Percentiles rank a stretch among this genome's conserved stretches.
phyloP scores from a whole-genome alignment of 495 filamentous ascomycete species.

The Neurospora sp. region DNA sequence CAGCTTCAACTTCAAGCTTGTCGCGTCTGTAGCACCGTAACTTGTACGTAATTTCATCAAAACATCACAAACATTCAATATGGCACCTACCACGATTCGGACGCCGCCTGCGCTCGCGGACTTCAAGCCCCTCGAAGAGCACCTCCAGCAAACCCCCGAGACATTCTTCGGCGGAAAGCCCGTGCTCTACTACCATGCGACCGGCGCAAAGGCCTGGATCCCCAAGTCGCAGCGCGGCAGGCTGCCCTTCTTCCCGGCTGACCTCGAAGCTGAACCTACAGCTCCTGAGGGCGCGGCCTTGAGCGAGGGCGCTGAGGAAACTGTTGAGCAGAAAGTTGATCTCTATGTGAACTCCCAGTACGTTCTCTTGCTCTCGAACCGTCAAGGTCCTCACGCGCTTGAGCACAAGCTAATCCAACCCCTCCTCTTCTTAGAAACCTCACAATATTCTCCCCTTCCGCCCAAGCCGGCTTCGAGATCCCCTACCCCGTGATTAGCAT shows the following conservation, averaged over 20 bases:
- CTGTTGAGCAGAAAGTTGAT: conserved; percentile 44
- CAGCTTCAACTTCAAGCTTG: conserved; percentile 5
- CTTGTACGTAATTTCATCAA: not conserved
- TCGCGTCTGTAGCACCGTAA: not conserved
- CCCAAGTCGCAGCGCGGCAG: conserved; percentile 29
- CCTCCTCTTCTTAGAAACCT: conserved; percentile 47
- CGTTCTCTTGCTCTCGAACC: conserved; percentile 10
- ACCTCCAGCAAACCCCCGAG: conserved; percentile 74
- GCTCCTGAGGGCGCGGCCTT: conserved; percentile 22
- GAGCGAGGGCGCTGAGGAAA: conserved; percentile 23
- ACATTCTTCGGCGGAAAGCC: conserved; percentile 74
- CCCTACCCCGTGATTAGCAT: conserved; percentile 82
- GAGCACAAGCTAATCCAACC: conserved; percentile 6
- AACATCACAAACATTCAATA: conserved; percentile 6
- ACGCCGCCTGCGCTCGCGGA: conserved; percentile 30
- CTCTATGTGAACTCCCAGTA: conserved; percentile 75
- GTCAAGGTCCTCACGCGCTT: not conserved
- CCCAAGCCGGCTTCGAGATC: conserved; percentile 58
- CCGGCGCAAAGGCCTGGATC: conserved; percentile 51
- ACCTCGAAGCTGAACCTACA: conserved; percentile 17
- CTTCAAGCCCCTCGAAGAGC: conserved; percentile 65
- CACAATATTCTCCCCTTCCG: conserved; percentile 54
- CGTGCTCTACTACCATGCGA: conserved; percentile 65
- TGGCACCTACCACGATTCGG: conserved; percentile 31
- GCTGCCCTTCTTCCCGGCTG: conserved; percentile 41